These are phyloP conservation scores for Hyaloscypha bicolor DNA, from an alignment of 495 filamentous ascomycete genomes.

Conservation along the genomic window DNA sequence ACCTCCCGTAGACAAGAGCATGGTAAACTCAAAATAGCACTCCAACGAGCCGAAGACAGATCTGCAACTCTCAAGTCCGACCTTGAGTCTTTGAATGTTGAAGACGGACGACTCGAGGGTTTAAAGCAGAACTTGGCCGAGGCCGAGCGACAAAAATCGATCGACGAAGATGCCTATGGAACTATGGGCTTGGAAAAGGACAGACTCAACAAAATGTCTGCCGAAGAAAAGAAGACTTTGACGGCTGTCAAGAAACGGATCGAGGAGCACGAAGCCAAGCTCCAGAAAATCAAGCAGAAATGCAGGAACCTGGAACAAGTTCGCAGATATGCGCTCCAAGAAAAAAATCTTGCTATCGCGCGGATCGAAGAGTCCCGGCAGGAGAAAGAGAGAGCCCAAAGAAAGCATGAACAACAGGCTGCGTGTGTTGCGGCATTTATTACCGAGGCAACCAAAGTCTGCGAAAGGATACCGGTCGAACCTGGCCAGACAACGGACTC, in stretches of 20 bases:
- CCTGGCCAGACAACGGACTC: slow-evolving; percentile 64
- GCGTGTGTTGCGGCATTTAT: slow-evolving; percentile 55
- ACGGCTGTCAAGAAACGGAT: slow-evolving; percentile 45
- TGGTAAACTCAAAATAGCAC: slow-evolving; percentile 52
- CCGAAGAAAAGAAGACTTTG: slow-evolving; percentile 44
- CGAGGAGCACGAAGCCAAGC: slow-evolving; percentile 40
- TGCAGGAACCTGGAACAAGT: slow-evolving; percentile 48
- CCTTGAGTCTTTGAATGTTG: slow-evolving; percentile 58
- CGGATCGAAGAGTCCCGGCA: slow-evolving; percentile 50
- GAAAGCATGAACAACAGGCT: slow-evolving; percentile 47
- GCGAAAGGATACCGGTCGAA: slow-evolving; percentile 64
- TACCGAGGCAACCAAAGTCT: slow-evolving; percentile 59
- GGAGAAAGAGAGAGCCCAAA: slow-evolving; percentile 47
- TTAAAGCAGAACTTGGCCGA: slow-evolving; percentile 49
- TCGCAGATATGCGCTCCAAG: slow-evolving; percentile 55
- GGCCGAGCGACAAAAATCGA: slow-evolving; percentile 49
- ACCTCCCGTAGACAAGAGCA: slow-evolving; percentile 45
- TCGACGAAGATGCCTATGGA: slow-evolving; percentile 49
- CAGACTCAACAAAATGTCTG: slow-evolving; percentile 46
- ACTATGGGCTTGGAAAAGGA: slow-evolving; percentile 57
- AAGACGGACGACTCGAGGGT: slow-evolving; percentile 63
- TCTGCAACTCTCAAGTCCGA: slow-evolving; percentile 60
- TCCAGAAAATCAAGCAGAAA: slow-evolving; percentile 63
- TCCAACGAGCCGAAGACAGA: slow-evolving; percentile 60
- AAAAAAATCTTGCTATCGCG: slow-evolving; percentile 68